phyloP scores from a whole-genome alignment of 495 filamentous ascomycete species.

The Penicillium turbatum region DNA sequence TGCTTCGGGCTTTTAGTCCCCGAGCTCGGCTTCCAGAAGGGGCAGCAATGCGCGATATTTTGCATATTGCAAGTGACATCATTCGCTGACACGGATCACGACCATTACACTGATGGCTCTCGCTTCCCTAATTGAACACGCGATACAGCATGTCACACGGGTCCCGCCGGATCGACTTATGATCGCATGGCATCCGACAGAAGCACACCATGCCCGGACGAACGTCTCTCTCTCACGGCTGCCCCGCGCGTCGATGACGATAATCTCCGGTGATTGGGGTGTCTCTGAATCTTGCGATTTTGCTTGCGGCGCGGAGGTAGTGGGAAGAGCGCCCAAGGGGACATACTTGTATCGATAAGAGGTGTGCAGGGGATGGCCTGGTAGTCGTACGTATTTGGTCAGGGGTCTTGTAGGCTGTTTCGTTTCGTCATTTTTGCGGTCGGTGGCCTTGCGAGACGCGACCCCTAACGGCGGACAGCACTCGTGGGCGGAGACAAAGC shows the following conservation, averaged over 20 bases:
- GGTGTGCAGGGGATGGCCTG: conserved; percentile 63
- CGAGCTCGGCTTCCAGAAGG: neutral
- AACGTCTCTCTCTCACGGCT: conserved; percentile 58
- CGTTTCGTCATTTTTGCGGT: neutral
- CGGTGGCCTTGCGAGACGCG: conserved; percentile 13
- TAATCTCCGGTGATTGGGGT: conserved; percentile 33
- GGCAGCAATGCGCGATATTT: neutral
- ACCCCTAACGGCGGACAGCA: conserved; percentile 53
- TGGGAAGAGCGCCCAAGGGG: conserved; percentile 48
- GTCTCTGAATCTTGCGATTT: neutral
- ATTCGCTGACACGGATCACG: conserved; percentile 55
- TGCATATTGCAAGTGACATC: neutral
- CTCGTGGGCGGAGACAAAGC: conserved; percentile 62
- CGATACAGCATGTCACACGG: conserved; percentile 62
- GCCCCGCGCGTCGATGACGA: conserved; percentile 49
- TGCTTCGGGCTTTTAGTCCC: neutral
- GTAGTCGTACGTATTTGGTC: conserved; percentile 26
- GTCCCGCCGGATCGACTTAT: conserved; percentile 60
- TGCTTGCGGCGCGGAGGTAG: conserved; percentile 12
- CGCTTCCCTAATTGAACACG: conserved; percentile 66
- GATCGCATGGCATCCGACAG: conserved; percentile 63
- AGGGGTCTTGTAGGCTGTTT: conserved; percentile 35
- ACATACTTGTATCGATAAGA: conserved; percentile 55
- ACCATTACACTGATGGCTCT: conserved; percentile 61
- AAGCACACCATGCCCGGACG: conserved; percentile 63